Evolutionary conservation across 129 eudicot genomes (phyloP).

Genomic region (Chrysanthemum seticuspe): DNA sequence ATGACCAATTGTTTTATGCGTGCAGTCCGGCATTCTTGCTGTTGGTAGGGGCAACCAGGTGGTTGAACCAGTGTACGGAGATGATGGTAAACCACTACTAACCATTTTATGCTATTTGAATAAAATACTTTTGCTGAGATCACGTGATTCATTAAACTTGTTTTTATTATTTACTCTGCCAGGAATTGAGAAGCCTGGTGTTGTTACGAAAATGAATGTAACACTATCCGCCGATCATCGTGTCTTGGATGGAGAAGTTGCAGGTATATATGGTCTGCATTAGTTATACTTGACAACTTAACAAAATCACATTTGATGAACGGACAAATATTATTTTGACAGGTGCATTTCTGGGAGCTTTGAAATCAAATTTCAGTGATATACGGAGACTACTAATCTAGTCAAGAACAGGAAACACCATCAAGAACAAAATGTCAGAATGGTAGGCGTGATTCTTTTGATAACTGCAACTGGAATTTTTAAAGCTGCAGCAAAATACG

Average conservation of each 20-base stretch:
- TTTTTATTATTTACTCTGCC: slow-evolving; percentile 7
- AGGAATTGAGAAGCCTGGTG: slow-evolving; percentile 78
- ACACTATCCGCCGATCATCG: slow-evolving; percentile 98
- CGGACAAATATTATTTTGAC: slow-evolving; percentile 15
- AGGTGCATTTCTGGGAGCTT: slow-evolving; percentile 72
- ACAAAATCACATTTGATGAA: not conserved
- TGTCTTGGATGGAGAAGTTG: slow-evolving; percentile 95
- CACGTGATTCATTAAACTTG: slow-evolving; percentile 9
- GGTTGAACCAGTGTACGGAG: slow-evolving; percentile 72
- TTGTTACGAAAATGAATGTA: slow-evolving; percentile 81
- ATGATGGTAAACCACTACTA: slow-evolving; percentile 53
- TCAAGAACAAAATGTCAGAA: not conserved
- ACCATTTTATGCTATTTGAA: not conserved
- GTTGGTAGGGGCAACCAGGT: slow-evolving; percentile 96
- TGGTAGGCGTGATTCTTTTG: slow-evolving; percentile 27
- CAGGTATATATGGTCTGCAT: slow-evolving; percentile 52
- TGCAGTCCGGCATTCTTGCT: slow-evolving; percentile 92
- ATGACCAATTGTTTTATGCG: slow-evolving; percentile 17
- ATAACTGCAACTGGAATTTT: slow-evolving; percentile 22
- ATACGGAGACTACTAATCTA: slow-evolving; percentile 68
- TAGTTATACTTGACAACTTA: not conserved
- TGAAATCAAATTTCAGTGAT: slow-evolving; percentile 71
- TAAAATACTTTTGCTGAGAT: not conserved
- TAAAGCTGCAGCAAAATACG: slow-evolving; percentile 17
- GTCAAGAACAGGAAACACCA: not conserved